Conservation (phyloP, 2,329 filamentous ascomycete species). For the Colletotrichum incanum region DNA sequence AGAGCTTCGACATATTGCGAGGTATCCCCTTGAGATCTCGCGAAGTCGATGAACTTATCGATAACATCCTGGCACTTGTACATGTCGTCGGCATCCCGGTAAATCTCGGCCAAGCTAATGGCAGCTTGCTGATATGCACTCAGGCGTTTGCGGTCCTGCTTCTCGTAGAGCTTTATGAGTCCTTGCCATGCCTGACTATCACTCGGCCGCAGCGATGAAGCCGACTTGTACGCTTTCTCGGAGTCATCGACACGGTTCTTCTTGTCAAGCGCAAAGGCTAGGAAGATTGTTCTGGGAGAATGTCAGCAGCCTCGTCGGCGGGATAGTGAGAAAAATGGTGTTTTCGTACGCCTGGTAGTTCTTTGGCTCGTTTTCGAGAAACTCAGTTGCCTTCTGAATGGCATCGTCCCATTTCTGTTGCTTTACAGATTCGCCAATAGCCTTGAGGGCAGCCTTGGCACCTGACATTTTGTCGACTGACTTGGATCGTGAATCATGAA, state of each 20-base stretch:
- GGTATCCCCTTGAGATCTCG: slow-evolving; percentile 79
- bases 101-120: slow-evolving; percentile 82
- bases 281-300: slow-evolving; percentile 71
- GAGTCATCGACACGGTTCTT: slow-evolving; percentile 79
- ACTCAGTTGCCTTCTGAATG: slow-evolving; percentile 75
- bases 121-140: slow-evolving; percentile 82
- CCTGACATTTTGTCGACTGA: slow-evolving; percentile 61
- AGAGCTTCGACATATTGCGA: slow-evolving; percentile 84
- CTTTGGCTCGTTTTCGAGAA: slow-evolving; percentile 80
- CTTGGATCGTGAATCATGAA: slow-evolving; percentile 33
- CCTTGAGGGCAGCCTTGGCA: slow-evolving; percentile 84
- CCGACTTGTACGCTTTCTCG: slow-evolving; percentile 82
- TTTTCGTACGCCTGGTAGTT: slow-evolving; percentile 84
- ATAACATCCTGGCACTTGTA: slow-evolving; percentile 78
- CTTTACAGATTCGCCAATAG: slow-evolving; percentile 84
- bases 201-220: slow-evolving; percentile 78
- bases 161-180: slow-evolving; percentile 87
- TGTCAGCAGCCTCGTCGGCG: slow-evolving; percentile 31
- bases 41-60: slow-evolving; percentile 85
- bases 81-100: slow-evolving; percentile 75
- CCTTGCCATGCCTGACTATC: slow-evolving; percentile 95
- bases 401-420: slow-evolving; percentile 85
- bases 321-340: neutral
- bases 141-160: slow-evolving; percentile 78
- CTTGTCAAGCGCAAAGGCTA: slow-evolving; percentile 89